Evolutionary conservation across 495 filamentous ascomycete species (phyloP).

Genomic region (Chaetomidium leptoderma): DNA sequence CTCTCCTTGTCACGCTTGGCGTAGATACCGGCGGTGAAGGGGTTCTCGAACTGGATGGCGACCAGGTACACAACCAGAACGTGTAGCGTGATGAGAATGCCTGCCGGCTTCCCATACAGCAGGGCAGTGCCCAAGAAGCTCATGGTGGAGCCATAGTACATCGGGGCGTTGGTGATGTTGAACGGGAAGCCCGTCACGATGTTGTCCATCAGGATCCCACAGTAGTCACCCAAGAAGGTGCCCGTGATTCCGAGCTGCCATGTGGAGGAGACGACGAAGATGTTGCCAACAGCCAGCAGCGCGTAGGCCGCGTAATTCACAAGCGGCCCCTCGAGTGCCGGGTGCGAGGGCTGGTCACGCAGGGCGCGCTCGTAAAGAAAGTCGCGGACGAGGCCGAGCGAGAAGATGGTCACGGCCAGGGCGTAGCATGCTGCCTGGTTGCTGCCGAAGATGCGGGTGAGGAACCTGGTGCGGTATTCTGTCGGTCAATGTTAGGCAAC

Average conservation of each 20-base stretch:
- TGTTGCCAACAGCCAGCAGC: slow-evolving; percentile 70
- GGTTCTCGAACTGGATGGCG: slow-evolving; percentile 88
- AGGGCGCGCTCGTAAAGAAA: slow-evolving; percentile 68
- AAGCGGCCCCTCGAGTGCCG: slow-evolving; percentile 50
- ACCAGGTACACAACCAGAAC: slow-evolving; percentile 77
- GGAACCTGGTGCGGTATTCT: slow-evolving; percentile 88
- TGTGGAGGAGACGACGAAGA: slow-evolving; percentile 82
- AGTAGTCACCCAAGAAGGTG: slow-evolving; percentile 97
- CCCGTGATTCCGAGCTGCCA: slow-evolving; percentile 93
- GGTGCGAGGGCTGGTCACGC: slow-evolving; percentile 70
- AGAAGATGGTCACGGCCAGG: slow-evolving; percentile 85
- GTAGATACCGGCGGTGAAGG: slow-evolving; percentile 94
- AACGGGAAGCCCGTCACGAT: slow-evolving; percentile 94
- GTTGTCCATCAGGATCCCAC: slow-evolving; percentile 93
- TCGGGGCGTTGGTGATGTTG: slow-evolving; percentile 85
- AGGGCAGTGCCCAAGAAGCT: slow-evolving; percentile 89
- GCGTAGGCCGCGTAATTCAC: slow-evolving; percentile 58
- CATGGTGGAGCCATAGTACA: slow-evolving; percentile 94
- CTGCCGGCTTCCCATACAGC: slow-evolving; percentile 83
- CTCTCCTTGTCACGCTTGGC: slow-evolving; percentile 70
- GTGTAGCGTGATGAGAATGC: slow-evolving; percentile 66
- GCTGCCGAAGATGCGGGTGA: slow-evolving; percentile 82
- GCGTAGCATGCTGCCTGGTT: slow-evolving; percentile 84
- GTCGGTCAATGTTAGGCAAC: slow-evolving; percentile 14
- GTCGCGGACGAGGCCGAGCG: slow-evolving; percentile 83